Percentiles rank a stretch among this genome's conserved stretches.
phyloP scores from a whole-genome alignment of 2,329 filamentous ascomycete genomes.

The Colletotrichum sidae region DNA sequence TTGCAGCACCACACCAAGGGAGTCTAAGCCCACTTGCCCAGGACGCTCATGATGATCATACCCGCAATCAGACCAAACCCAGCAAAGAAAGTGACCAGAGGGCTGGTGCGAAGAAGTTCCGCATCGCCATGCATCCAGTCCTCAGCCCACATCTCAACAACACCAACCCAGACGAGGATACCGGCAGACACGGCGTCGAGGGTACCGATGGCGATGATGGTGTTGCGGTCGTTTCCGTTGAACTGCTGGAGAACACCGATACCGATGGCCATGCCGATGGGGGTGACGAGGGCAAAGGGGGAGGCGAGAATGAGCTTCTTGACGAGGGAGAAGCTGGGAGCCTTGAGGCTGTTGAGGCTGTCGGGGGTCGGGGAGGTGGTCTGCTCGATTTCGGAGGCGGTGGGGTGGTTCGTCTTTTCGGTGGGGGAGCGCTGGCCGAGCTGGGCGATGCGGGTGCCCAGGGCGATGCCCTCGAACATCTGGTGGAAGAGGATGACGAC shows the following conservation, averaged over 20 bases:
- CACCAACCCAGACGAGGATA: slow-evolving; percentile 82
- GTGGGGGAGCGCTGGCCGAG: slow-evolving; percentile 53
- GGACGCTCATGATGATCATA: slow-evolving; percentile 75
- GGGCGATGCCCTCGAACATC: slow-evolving; percentile 81
- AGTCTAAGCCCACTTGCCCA: slow-evolving; percentile 79
- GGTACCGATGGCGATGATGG: slow-evolving; percentile 78
- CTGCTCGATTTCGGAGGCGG: slow-evolving; percentile 42
- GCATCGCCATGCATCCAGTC: slow-evolving; percentile 72
- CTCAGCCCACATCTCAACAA: slow-evolving; percentile 83
- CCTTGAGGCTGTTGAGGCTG: slow-evolving; percentile 28
- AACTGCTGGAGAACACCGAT: slow-evolving; percentile 77
- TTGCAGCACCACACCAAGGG: background rate
- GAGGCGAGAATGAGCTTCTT: slow-evolving; percentile 71
- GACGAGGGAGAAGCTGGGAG: slow-evolving; percentile 47
- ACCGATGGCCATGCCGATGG: slow-evolving; percentile 84
- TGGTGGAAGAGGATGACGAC: slow-evolving; percentile 82
- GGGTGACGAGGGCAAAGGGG: slow-evolving; percentile 78
- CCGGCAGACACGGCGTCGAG: slow-evolving; percentile 80
- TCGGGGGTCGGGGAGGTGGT: slow-evolving; percentile 27
- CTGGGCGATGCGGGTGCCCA: slow-evolving; percentile 76
- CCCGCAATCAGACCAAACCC: slow-evolving; percentile 68
- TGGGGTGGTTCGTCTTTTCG: slow-evolving; percentile 14
- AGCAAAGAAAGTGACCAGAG: slow-evolving; percentile 61
- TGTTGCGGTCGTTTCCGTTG: slow-evolving; percentile 78
- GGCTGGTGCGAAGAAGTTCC: slow-evolving; percentile 65